Evolutionary conservation across 495 filamentous ascomycete species (phyloP).

Genomic region (Penicillium herquei): DNA sequence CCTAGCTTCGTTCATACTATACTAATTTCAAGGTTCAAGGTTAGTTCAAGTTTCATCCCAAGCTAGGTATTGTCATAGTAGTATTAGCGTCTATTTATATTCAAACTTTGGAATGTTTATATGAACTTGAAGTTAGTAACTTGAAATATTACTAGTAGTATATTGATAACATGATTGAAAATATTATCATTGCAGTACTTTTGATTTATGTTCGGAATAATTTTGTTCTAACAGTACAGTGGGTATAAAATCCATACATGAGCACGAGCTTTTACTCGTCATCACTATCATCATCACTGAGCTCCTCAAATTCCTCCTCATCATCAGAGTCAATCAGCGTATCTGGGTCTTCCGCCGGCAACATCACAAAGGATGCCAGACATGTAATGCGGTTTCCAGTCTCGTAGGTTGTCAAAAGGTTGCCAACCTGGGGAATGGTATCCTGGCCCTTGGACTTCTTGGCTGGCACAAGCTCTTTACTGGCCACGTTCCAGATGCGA

Average conservation of each 20-base stretch:
- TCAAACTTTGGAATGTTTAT: no score
- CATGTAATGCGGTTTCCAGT: conserved; percentile 91
- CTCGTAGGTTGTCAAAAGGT: conserved; percentile 73
- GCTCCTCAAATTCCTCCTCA: conserved; percentile 40
- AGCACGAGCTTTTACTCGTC: conserved; percentile 29
- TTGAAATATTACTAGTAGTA: no score
- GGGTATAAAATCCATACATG: conserved; percentile 24
- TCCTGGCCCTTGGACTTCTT: conserved; percentile 38
- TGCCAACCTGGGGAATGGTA: conserved; percentile 57
- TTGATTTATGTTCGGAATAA: conserved; percentile 3
- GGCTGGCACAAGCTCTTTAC: conserved; percentile 26
- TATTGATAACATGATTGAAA: no score
- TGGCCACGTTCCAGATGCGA: conserved; percentile 65
- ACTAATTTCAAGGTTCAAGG: no score
- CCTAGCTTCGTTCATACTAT: no score
- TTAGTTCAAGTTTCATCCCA: no score
- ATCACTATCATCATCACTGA: conserved; percentile 46
- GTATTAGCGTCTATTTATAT: no score
- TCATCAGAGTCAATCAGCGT: conserved; percentile 35
- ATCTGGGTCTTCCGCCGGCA: conserved; percentile 38
- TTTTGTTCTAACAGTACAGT: conserved; percentile 23
- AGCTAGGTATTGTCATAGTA: no score
- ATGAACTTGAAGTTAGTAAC: no score
- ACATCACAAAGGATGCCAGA: conserved; percentile 80
- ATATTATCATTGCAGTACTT: not conserved